phyloP scores from a whole-genome alignment of 208 protist species.

The Crithidia acanthocephali region DNA sequence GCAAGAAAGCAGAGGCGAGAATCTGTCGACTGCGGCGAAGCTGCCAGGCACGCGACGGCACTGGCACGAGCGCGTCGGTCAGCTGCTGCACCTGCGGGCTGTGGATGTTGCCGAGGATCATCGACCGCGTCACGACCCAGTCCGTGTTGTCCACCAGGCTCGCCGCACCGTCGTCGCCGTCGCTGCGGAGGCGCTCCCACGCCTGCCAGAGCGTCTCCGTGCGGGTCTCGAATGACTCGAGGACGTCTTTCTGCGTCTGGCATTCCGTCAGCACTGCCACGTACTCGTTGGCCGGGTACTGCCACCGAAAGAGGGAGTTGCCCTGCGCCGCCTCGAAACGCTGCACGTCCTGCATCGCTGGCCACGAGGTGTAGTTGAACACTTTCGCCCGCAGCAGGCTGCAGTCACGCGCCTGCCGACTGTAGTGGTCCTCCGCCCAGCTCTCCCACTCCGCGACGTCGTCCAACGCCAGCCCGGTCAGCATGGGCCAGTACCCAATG shows the following conservation, averaged over 20 bases:
- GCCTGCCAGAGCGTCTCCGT: constrained; percentile 35
- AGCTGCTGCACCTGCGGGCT: constrained; percentile 53
- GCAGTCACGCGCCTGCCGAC: constrained; percentile 60
- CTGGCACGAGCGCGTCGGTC: constrained; percentile 52
- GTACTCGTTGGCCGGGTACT: constrained; percentile 50
- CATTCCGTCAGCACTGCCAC: constrained; percentile 52
- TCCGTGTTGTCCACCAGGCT: constrained; percentile 83
- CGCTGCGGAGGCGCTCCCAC: constrained; percentile 29
- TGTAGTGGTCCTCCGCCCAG: constrained; percentile 60
- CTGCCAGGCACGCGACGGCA: constrained; percentile 45
- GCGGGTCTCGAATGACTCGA: constrained; percentile 48
- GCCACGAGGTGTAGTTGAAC: constrained; percentile 82
- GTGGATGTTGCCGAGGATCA: constrained; percentile 82
- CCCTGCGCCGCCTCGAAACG: constrained; percentile 65
- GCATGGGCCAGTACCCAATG: constrained; percentile 83
- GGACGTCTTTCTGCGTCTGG: constrained; percentile 83
- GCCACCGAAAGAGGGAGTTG: constrained; percentile 62
- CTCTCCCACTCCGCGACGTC: constrained; percentile 65
- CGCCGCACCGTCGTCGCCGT: neutral
- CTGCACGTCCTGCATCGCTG: constrained; percentile 80
- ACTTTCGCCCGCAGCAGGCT: constrained; percentile 82
- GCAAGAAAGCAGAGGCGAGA: constrained; percentile 59
- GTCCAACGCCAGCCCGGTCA: constrained; percentile 55
- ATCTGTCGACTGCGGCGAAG: constrained; percentile 50
- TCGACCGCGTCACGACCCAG: constrained; percentile 59